These are phyloP conservation scores for Puccinia triticina DNA, from an alignment of 1,284 basidiomycete species.

Conservation along the genomic window DNA sequence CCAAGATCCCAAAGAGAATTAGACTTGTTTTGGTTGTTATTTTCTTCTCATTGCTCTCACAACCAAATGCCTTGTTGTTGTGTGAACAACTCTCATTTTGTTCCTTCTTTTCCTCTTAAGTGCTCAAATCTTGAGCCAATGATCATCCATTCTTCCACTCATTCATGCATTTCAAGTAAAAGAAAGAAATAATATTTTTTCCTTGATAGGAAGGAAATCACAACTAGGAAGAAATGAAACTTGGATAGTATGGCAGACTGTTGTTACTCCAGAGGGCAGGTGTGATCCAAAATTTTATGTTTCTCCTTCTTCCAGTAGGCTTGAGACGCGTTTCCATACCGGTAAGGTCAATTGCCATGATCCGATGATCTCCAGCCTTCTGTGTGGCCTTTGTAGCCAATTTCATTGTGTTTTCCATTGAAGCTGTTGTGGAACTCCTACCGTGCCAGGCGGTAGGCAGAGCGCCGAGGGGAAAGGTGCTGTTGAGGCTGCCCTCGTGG, in stretches of 20 bases:
- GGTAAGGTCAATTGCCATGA: slow-evolving; percentile 6
- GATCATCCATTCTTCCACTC: background rate
- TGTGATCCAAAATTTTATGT: background rate
- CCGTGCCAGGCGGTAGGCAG: no score
- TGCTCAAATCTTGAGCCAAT: no score
- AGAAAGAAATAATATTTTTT: no score
- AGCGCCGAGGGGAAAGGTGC: no score
- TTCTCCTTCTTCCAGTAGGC: slow-evolving; percentile 4
- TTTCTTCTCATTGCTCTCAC: background rate
- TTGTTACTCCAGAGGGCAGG: background rate
- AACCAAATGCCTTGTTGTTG: no score
- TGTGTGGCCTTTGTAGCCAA: background rate
- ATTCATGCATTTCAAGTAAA: background rate
- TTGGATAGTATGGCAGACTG: background rate
- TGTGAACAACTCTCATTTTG: background rate
- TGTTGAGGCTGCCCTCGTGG: no score
- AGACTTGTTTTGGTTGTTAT: background rate
- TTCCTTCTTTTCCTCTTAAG: background rate
- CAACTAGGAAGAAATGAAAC: background rate
- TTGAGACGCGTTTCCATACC: background rate
- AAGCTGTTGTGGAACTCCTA: background rate
- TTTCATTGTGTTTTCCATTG: background rate
- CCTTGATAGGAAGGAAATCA: background rate
- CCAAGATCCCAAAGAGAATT: background rate
- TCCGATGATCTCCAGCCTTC: background rate